phyloP scores from a whole-genome alignment of 805 yeast species.

The Candida ortonii region DNA sequence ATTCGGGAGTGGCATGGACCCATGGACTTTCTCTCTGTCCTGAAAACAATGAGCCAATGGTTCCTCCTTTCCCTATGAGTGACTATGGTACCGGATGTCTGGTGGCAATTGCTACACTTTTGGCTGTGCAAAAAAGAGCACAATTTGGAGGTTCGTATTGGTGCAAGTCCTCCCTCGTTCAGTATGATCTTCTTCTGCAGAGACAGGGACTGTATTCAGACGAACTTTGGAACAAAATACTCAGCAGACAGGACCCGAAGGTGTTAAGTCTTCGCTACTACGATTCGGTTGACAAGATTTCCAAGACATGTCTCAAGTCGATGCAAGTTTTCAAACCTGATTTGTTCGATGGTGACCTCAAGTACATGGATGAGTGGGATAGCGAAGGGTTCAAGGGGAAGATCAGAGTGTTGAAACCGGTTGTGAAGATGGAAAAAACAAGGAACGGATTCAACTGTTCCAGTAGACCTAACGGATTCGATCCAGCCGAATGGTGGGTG shows the following conservation, averaged over 20 bases:
- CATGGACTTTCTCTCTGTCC: conserved; percentile 28
- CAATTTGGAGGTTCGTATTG: conserved; percentile 33
- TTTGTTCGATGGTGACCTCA: conserved; percentile 32
- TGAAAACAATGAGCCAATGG: conserved; percentile 31
- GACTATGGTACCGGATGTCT: conserved; percentile 37
- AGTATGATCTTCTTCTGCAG: conserved; percentile 32
- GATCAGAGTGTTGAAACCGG: conserved; percentile 19
- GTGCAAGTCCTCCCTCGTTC: conserved; percentile 31
- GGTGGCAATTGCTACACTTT: conserved; percentile 33
- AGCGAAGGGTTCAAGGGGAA: conserved; percentile 19
- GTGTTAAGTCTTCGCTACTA: conserved; percentile 22
- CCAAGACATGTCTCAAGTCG: conserved; percentile 23
- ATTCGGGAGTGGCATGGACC: conserved; percentile 33
- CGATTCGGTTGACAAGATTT: conserved; percentile 19
- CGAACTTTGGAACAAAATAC: conserved; percentile 21
- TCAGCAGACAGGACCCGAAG: conserved; percentile 19
- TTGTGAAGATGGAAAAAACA: conserved; percentile 18
- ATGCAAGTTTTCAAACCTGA: conserved; percentile 24
- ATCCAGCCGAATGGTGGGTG: conserved; percentile 24
- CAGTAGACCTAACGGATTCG: conserved; percentile 26
- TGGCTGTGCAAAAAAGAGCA: conserved; percentile 31
- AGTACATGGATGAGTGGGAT: conserved; percentile 22
- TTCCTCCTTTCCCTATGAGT: conserved; percentile 38
- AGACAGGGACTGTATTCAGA: conserved; percentile 29
- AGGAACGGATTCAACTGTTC: conserved; percentile 24